Evolutionary conservation across 345 rosid genomes (phyloP), one percentile per base, ranked within the genome.

Genomic region (Gossypium mustelinum): DNA sequence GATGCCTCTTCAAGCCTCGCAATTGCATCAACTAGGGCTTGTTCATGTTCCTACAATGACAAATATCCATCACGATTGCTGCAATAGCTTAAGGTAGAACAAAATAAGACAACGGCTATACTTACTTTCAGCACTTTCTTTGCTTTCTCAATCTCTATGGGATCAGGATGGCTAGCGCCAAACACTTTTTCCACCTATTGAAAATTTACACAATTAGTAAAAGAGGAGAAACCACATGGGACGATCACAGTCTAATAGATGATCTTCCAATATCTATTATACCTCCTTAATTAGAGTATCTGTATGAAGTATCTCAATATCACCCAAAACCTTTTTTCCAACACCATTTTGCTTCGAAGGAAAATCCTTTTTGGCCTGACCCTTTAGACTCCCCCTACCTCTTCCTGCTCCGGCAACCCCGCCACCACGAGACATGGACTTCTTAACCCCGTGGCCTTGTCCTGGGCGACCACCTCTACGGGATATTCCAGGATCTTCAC

Each of bases 1-100:
- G 98, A 91, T 66, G 94, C 92, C 76, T 90, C 98, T 85, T 91
- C 94, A 48, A 95, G 96, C 87, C 82, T 89, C 9, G 98, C 89
- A 69, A 95, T 95, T 48, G 98, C 99, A 34, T 87, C 90, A 16
- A 91, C 78, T 66, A 95, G 93, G 70, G 96, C 96, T 85, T 84
- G 89, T 81, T 95, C 98, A 52, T 93, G 98, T 43, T 95, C 94
- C 99, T 95, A 81, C 82, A 75, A 59, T 45, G 29, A 57, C 57
- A 58, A 73, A 47, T 25, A 71, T 47, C 64, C 47, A 39, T 72
- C 62, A 76, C 59, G 34, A 68, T 70, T 14, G 72, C 68, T 43
- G 24, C 43, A 59, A 39, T 12, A 73, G 14, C 51, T 41, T 34
- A 2, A n/a, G 4, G 7, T 51, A 3, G 20, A 54, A 41, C 51